Conservation (phyloP, 495 filamentous ascomycete genomes). For the Penicillium longicatenatum region DNA sequence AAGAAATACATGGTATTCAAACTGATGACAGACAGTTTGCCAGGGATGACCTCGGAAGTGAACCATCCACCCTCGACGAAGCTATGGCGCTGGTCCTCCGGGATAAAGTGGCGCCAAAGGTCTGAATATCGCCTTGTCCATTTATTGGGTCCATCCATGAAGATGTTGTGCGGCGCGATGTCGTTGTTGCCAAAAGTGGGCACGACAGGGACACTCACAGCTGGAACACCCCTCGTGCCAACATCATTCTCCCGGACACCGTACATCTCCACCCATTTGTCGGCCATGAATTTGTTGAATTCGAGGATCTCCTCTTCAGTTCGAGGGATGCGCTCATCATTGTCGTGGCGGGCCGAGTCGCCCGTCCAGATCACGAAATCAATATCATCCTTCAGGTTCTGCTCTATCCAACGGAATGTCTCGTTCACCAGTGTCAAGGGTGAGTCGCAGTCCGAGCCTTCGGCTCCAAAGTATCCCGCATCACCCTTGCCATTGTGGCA, state of each 20-base stretch:
- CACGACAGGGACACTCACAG: slow-evolving; percentile 74
- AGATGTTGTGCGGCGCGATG: slow-evolving; percentile 94
- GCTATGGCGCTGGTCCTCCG: slow-evolving; percentile 86
- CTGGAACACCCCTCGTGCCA: slow-evolving; percentile 44
- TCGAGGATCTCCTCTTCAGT: slow-evolving; percentile 69
- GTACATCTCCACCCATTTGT: slow-evolving; percentile 77
- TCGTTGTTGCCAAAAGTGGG: slow-evolving; percentile 97
- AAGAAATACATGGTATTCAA: slow-evolving; percentile 98
- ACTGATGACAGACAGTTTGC: slow-evolving; percentile 86
- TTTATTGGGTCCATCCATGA: slow-evolving; percentile 78
- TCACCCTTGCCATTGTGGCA: slow-evolving; percentile 81
- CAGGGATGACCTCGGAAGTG: slow-evolving; percentile 86
- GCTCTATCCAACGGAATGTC: slow-evolving; percentile 90
- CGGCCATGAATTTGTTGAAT: slow-evolving; percentile 72
- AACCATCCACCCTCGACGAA: slow-evolving; percentile 96
- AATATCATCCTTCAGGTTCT: slow-evolving; percentile 76
- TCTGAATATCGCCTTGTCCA: slow-evolving; percentile 74
- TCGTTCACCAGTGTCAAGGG: slow-evolving; percentile 79
- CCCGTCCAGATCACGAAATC: slow-evolving; percentile 99
- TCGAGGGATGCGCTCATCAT: slow-evolving; percentile 81
- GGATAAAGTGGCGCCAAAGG: slow-evolving; percentile 85
- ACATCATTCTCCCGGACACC: slow-evolving; percentile 47
- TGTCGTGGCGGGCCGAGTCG: slow-evolving; percentile 93
- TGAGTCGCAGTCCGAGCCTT: slow-evolving; percentile 85
- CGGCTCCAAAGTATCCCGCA: slow-evolving; percentile 79